Evolutionary conservation across 2,329 filamentous ascomycete genomes (phyloP), one percentile per base, ranked within the genome.

Genomic region (Aspergillus hiratsukae): DNA sequence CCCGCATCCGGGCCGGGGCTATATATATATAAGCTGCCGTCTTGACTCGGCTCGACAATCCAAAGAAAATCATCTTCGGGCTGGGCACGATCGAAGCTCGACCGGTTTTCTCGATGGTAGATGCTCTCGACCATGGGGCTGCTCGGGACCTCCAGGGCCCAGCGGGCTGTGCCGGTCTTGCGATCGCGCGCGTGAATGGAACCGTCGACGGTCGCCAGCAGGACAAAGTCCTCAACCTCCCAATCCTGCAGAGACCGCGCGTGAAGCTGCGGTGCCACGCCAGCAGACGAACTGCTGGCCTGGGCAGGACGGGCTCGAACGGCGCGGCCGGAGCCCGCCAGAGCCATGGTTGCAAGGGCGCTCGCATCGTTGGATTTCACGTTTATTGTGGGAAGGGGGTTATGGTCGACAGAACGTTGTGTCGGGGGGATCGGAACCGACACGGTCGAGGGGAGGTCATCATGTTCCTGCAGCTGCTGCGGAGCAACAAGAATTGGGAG

Each of bases 221-320:
- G 90, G 80, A 97, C 90, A 85, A 97, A 96, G 82, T 97, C 92
- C 90, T 97, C 93, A 80, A 97, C 92, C 89, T 97, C 91, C 93
- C 93, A 97, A 80, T 97, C 93, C 85, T 92, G 88, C 84, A 97
- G 83, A 83, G 88, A 95, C 86, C 93, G 92, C 92, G 91, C 93
- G 88, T 83, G 82, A 74, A 90, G 88, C 87, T 87, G 89, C 89
- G 89, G 87, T 80, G 88, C 84, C 76, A 89, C 81, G 69, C 86
- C 86, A 74, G 82, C 81, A 74, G 82, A 80, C 56, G 78, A 76
- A 72, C 81, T 83, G 78, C 83, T 84, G 73, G 81, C 79, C 78
- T 85, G 84, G 82, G 85, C 86, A 85, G 85, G 85, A 85, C 89
- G 90, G 90, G 91, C 92, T 96, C 90, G 85, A 83, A 97, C 92